Evolutionary conservation across 1,139 yeast species (phyloP), one percentile per base, ranked within the genome.

Genomic region (Yamadazyma kanchanaburiensis): DNA sequence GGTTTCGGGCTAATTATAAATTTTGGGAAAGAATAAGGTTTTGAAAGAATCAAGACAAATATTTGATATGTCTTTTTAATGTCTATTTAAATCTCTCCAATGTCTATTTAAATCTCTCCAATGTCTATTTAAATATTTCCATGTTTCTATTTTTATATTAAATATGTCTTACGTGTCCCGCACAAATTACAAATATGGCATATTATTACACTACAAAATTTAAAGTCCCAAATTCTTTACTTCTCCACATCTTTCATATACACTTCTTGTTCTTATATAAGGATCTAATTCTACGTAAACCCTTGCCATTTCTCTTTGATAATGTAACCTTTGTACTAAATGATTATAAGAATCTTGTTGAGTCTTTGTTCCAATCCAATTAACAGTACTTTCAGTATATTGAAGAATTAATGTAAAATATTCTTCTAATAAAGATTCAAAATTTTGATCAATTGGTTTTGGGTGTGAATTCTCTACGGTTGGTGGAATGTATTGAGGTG

Each of bases 251-350:
- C 87, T 69, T 53, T 87, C 95, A 49, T 71, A 81, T 20, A 73
- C 55, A 15, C 83, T 72, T 46, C 83, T 74, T 21, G 82, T 74
- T 49, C 95, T 75, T 25, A 83, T 55, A 46, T 80, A 84, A 1
- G 89, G 87, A 49, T 87, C 95, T 33, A 81, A 53, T 25, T 57
- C 51, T 50, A 70, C 63, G 55, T 80, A 87, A 49, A 82, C 80
- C 18, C 60, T 54, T 12, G 73, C 60, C 26, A 85, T 49, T 38
- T 70, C 58, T 22, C 55, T 57, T 28, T 81, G 76, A 15, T 79
- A 30, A 12, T 58, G 55, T 21, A 72, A 57, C 56, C 82, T 76
- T 42, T 70, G 67, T 13, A 51, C 54, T 49, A 70, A 57, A 34
- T 54, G 60, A 28, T 58, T 56, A 21, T 62, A 56, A 30, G 72